phyloP scores from a whole-genome alignment of 78 protist species.

The Anaeramoeba ignava region DNA sequence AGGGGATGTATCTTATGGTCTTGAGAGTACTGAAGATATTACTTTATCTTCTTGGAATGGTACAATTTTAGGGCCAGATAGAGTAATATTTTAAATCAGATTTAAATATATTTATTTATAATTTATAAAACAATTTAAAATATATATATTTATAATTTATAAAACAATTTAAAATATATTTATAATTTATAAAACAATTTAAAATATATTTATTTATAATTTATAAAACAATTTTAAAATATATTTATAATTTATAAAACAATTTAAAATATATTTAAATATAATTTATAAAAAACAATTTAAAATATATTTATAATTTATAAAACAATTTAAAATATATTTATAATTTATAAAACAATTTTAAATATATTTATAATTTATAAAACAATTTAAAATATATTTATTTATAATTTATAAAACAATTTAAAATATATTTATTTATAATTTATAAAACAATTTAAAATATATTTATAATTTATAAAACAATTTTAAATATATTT shows the following conservation, averaged over 20 bases:
- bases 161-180: not conserved
- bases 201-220: not conserved
- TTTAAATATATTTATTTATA: too few species aligned
- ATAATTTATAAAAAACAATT: too few species aligned
- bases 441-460: too few species aligned
- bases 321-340: too few species aligned
- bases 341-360: too few species aligned
- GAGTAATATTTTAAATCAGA: not conserved
- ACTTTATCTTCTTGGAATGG: not conserved
- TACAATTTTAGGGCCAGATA: not conserved
- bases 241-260: not conserved
- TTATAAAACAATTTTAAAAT: not conserved
- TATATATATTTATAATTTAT: not conserved
- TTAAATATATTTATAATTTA: too few species aligned
- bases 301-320: too few species aligned
- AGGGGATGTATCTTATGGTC: not conserved
- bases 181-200: not conserved
- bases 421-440: too few species aligned
- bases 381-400: too few species aligned
- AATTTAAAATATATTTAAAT: not conserved
- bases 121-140: not conserved
- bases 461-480: too few species aligned
- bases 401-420: too few species aligned
- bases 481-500: too few species aligned
- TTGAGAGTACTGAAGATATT: not conserved